Evolutionary conservation across 805 yeast genomes (phyloP), one percentile per base, ranked within the genome.

Genomic region (Sugiyamaella mastotermitis): DNA sequence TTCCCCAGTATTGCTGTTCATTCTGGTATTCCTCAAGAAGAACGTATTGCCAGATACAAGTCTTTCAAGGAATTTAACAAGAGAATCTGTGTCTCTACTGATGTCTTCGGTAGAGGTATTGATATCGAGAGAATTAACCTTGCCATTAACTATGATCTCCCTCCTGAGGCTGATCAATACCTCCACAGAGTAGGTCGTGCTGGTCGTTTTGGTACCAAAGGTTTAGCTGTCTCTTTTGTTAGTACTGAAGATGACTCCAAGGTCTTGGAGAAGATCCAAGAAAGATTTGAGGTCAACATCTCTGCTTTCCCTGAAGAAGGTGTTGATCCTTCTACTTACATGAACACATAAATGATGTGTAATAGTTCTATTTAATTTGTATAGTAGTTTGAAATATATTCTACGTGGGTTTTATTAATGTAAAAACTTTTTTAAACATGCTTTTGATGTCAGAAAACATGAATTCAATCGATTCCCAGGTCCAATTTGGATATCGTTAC

Each of bases 171-270:
- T 49, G 97, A 90, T 66, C 97, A 92, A 68, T 90, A 92, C 68
- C 77, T 90, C 62, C 98, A 90, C 73, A 86, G 98, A 72, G 98
- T 90, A 48, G 98, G 98, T 61, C 87, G 98, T 78, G 98, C 98
- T 52, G 98, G 98, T 69, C 88, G 98, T 76, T 90, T 90, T 57
- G 98, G 98, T 72, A 90, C 98, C 61, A 90, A 90, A 72, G 98
- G 98, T 71, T 78, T 92, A 56, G 94, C 97, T 38, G 75, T 92
- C 42, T 85, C 96, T 29, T 84, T 90, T 50, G 92, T 92, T 39
- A 72, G 92, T 30, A 72, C 80, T 42, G 83, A 78, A 55, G 90
- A 80, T 48, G 98, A 92, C 60, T 87, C 86, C 65, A 85, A 81
- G 67, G 83, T 88, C 30, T 74, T 92, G 64, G 83, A 75, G 57